Base-by-base conservation (phyloP, 176 grass and related monocot genomes). In the Canna indica region DNA sequence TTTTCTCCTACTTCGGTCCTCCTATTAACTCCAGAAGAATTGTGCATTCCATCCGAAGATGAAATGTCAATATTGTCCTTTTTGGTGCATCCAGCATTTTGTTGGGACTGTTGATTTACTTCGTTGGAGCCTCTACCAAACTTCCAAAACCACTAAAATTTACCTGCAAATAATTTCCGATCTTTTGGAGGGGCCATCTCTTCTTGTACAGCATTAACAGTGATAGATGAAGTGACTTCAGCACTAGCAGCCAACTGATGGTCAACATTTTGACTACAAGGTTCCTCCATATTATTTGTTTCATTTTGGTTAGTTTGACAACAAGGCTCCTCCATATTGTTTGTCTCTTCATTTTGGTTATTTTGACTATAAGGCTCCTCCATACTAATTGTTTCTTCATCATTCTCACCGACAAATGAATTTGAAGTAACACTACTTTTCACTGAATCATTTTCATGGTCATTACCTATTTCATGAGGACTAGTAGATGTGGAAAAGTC, bases 381-480 rank as follows among this genome's bases (percentile, higher is more conserved):
- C n/a, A n/a, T n/a, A n/a, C n/a, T n/a, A n/a, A n/a, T n/a, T n/a
- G n/a, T n/a, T n/a, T n/a, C n/a, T n/a, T n/a, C n/a, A n/a, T n/a
- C n/a, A n/a, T n/a, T n/a, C n/a, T n/a, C n/a, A n/a, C 87, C 89
- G 46, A 75, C 34, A 17, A 79, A 87, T 3, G 88, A 92, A 77
- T 83, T 90, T 35, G 94, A 90, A 56, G 86, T 97, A 8, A 90
- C 67, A 59, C 82, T 97, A 22, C 94, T 87, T 62, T 77, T 92
- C 39, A 81, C 89, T 0, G 89, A 90, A 53, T 90, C 75, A 26
- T 75, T 92, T 45, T 97, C 86, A 52, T 70, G 76, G 35, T 71
- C 59, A 44, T 83, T 85, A 20, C 24, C 60, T 1, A 34, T 48
- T 82, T 96, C 56, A 84, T 68, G 32, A 39, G n/a, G 45, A 68